Evolutionary conservation across 768 basidiomycete species (phyloP), one percentile per base, ranked within the genome.

Genomic region (Hydnomerulius pinastri): DNA sequence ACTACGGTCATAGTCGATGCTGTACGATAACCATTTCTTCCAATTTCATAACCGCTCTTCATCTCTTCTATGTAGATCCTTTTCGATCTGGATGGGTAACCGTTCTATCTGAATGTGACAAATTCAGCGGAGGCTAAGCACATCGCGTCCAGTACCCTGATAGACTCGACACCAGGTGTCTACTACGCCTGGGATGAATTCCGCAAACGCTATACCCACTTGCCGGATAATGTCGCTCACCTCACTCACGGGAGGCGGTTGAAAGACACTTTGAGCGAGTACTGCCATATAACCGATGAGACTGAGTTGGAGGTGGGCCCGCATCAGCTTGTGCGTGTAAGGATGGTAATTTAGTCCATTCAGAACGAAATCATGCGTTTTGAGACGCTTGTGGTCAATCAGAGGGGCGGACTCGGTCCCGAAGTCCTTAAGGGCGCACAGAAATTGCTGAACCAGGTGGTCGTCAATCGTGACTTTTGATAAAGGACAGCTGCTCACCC

Each of bases 91-190:
- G 85, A 86, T 60, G 85, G 85, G 85, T 85, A 61, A 60, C 71
- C 60, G 40, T 21, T 29, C 17, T 3, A 21, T 46, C 46, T 6
- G 15, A 7, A 17, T 4, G 37, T 43, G 33, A 12, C 37, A 25
- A 6, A 7, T 25, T 15, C n/a, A 24, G 24, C 41, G 32, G 21
- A 28, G 18, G 20, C 37, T 58, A 20, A 67, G 20, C 48, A 50
- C 39, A 18, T 49, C 7, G 8, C 33, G 40, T 27, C 11, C 60
- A 88, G 86, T 35, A 90, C 86, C 6, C 76, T 87, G 51, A 80
- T 87, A 61, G 90, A 92, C 69, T 91, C 90, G 2, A 92, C 90
- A 4, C 88, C 88, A 1, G 92, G 90, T 4, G 86, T 92, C n/a
- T 56, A 82, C 43, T 78, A 78, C 51, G 86, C 89, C 7, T 94